Base-by-base conservation (phyloP, 2,329 filamentous ascomycete genomes). In the Penicillium griseofulvum region DNA sequence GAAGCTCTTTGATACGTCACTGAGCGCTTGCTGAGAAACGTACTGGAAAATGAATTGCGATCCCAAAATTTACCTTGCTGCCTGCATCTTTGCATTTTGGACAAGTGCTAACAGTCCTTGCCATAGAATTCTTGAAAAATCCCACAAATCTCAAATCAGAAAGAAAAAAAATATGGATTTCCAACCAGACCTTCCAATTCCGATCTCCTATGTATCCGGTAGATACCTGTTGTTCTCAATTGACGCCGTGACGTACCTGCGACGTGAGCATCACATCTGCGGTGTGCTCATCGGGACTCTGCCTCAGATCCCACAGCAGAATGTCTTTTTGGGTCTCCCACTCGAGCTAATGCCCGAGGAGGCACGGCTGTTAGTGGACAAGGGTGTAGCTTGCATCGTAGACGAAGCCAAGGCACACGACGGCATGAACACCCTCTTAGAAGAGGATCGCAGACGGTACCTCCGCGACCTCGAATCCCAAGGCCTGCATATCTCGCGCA, bases 341-440 rank as follows among this genome's bases (percentile, higher is more conserved):
- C 77, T 97, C 26, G 89, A 97, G 78, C 80, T 99, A 42, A 90
- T 94, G 78, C 87, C 90, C 1, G 94, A 97, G 76, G 94, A 99
- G 78, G 92, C 88, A 4, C 83, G 86, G 60, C 76, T 94, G 51
- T 81, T 99, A 28, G 86, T 96, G 55, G 87, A 91, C 63, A 87
- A 87, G 64, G 85, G 84, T 56, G 83, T 86, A 64, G 93, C 86
- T 39, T 90, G 88, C 73, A 81, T 96, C 63, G 86, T 93, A 65
- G 90, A 97, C 71, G 92, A 96, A 74, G 80, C 81, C 49, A 79
- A 82, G 50, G 85, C 83, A 62, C 94, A 97, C 73, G 71, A 82
- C 37, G 83, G 81, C 44, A 82, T 96, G 62, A 76, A 81, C 49
- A 78, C 80, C 29, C 76, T 87, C 60, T 78, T 82, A 59, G 78